A percentile compares a stretch with the other conserved stretches of the same genome.
Evolutionary conservation across 1,139 yeast species (phyloP).

Genomic region (Yamadazyma buinensis): DNA sequence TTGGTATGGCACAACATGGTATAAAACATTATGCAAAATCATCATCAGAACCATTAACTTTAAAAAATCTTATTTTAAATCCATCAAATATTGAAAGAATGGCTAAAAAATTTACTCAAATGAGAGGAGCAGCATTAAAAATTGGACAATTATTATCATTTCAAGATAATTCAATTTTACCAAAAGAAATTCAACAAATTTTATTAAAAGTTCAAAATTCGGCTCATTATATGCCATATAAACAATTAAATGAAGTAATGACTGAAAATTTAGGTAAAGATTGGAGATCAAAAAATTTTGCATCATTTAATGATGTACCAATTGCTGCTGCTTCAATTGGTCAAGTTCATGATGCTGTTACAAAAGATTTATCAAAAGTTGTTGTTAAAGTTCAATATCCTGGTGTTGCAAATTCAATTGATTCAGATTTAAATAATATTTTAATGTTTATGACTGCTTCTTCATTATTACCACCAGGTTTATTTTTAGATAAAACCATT

Average conservation of each 20-base stretch:
- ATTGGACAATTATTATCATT: slow-evolving; percentile 94
- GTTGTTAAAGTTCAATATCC: slow-evolving; percentile 99
- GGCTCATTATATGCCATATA: slow-evolving; percentile 95
- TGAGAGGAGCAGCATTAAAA: slow-evolving; percentile 98
- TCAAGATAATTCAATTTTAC: slow-evolving; percentile 82
- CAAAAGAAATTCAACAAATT: slow-evolving; percentile 79
- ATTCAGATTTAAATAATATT: slow-evolving; percentile 85
- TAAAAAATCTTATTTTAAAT: slow-evolving; percentile 64
- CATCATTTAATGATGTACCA: slow-evolving; percentile 81
- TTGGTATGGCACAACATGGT: slow-evolving; percentile 81
- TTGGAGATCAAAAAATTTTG: slow-evolving; percentile 71
- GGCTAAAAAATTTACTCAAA: slow-evolving; percentile 81
- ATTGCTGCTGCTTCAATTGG: slow-evolving; percentile 98
- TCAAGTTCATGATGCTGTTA: slow-evolving; percentile 85
- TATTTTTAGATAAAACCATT: slow-evolving; percentile 86
- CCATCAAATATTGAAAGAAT: slow-evolving; percentile 84
- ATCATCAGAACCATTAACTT: slow-evolving; percentile 35
- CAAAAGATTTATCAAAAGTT: slow-evolving; percentile 63
- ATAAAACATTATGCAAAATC: slow-evolving; percentile 60
- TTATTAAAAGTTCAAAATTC: slow-evolving; percentile 83
- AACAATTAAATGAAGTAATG: slow-evolving; percentile 80
- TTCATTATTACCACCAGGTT: slow-evolving; percentile 82
- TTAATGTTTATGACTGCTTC: slow-evolving; percentile 82
- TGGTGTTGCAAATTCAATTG: slow-evolving; percentile 93
- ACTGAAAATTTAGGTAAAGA: slow-evolving; percentile 65